Percentiles rank a stretch among this genome's conserved stretches.
These are phyloP conservation scores for Fusarium guadeloupense DNA, from an alignment of 2,329 filamentous ascomycete genomes.

Conservation along the genomic window DNA sequence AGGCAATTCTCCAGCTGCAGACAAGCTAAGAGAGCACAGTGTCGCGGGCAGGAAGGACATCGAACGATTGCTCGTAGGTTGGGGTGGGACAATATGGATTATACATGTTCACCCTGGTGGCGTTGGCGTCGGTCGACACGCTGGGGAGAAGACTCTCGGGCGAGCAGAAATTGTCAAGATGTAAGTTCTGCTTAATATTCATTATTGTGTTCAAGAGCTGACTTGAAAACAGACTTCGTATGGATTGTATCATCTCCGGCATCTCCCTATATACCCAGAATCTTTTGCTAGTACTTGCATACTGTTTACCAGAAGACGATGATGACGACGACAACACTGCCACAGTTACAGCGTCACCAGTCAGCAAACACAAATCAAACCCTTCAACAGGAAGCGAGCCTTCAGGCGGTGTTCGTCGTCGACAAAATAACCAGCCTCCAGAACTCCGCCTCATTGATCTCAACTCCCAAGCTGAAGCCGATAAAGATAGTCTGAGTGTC, in stretches of 20 bases:
- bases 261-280: conserved; percentile 95
- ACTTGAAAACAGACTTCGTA: conserved; percentile 73
- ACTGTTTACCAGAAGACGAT: conserved; percentile 79
- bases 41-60: conserved; percentile 59
- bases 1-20: conserved; percentile 55
- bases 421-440: conserved; percentile 82
- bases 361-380: conserved; percentile 53
- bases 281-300: conserved; percentile 90
- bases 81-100: conserved; percentile 97
- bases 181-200: conserved; percentile 68
- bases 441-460: conserved; percentile 93
- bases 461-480: conserved; percentile 83
- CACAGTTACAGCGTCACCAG: conserved; percentile 29
- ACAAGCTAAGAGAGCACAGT: conserved; percentile 60
- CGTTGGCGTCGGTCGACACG: conserved; percentile 70
- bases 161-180: conserved; percentile 92
- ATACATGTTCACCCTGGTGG: conserved; percentile 86
- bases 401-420: conserved; percentile 72
- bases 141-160: conserved; percentile 76
- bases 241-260: conserved; percentile 97
- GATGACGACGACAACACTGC: conserved; percentile 48
- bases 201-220: conserved; percentile 67
- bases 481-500: conserved; percentile 85
- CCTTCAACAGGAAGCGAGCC: conserved; percentile 64
- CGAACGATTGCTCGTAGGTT: conserved; percentile 90